A percentile compares a stretch with the other conserved stretches of the same genome.
These are phyloP conservation scores for Coemansia sp. DNA, from an alignment of 192 early-diverging fungal genomes.

Conservation along the genomic window DNA sequence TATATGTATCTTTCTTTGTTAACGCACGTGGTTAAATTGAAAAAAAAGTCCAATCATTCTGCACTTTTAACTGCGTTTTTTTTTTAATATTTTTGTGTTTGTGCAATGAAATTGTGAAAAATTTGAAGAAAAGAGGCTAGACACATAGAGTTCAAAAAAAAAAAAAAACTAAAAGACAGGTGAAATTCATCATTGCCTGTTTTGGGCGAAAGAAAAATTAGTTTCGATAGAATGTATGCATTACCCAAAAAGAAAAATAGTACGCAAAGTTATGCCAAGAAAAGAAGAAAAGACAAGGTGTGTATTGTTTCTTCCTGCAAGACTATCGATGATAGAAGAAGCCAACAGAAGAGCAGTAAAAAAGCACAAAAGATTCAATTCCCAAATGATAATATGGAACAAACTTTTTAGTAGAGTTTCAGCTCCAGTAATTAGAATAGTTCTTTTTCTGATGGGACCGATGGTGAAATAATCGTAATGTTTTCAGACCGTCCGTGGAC, in stretches of 20 bases:
- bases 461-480: not conserved
- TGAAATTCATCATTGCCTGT: too few species aligned
- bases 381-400: not conserved
- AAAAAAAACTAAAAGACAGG: too few species aligned
- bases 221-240: not conserved
- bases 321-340: not conserved
- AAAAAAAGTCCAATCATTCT: too few species aligned
- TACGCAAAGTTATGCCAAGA: not conserved
- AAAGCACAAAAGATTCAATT: not conserved
- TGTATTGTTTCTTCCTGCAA: not conserved
- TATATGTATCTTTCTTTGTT: too few species aligned
- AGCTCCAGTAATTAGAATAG: not conserved
- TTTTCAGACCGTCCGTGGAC: not conserved
- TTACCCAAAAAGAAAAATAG: not conserved
- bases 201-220: too few species aligned
- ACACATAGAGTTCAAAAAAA: too few species aligned
- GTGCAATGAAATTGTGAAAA: too few species aligned
- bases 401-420: not conserved
- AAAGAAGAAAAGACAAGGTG: not conserved
- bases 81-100: too few species aligned
- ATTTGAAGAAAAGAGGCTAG: too few species aligned
- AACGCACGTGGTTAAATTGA: too few species aligned
- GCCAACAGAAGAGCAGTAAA: too few species aligned
- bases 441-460: not conserved
- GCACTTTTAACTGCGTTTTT: too few species aligned